These are phyloP conservation scores for Verbena officinalis DNA, from an alignment of 257 asterid genomes.

Conservation along the genomic window DNA sequence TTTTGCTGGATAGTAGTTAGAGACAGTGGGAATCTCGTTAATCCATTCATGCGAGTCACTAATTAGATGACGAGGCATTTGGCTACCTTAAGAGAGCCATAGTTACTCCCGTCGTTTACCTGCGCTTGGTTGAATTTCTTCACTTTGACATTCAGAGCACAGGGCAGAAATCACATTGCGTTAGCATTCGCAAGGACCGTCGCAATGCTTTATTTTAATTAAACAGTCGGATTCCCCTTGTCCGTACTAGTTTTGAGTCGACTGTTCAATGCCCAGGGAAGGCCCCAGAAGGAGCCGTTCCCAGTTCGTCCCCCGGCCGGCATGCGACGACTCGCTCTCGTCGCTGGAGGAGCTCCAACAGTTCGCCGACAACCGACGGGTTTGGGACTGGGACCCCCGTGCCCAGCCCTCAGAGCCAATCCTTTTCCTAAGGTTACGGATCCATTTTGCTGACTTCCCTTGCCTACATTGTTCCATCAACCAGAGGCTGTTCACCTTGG, in stretches of 20 bases:
- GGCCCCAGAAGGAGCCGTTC: too few relatives aligned
- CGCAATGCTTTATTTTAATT: constrained; percentile 67
- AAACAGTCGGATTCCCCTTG: constrained; percentile 62
- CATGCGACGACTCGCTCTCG: too few relatives aligned
- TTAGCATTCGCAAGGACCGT: constrained; percentile 61
- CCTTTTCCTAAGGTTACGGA: constrained; percentile 26
- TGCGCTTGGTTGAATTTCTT: constrained; percentile 42
- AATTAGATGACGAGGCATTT: constrained; percentile 82
- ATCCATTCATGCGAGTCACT: too few relatives aligned
- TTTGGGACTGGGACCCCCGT: not conserved
- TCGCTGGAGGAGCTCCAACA: constrained; percentile 10
- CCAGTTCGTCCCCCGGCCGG: too few relatives aligned
- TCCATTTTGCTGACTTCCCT: constrained; percentile 27
- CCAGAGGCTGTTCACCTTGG: too few relatives aligned
- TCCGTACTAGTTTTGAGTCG: constrained; percentile 31
- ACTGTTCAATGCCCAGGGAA: too few relatives aligned
- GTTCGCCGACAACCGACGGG: constrained; percentile 5
- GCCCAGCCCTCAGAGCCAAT: constrained; percentile 10
- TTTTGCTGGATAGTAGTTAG: constrained; percentile 21
- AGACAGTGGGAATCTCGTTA: too few relatives aligned
- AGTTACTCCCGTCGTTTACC: constrained; percentile 56
- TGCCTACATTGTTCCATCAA: constrained; percentile 21
- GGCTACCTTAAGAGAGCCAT: constrained; percentile 64
- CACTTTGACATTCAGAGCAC: constrained; percentile 56
- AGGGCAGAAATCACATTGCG: constrained; percentile 60